Base-by-base conservation (phyloP, 768 basidiomycete genomes). In the Lepiota venenata region DNA sequence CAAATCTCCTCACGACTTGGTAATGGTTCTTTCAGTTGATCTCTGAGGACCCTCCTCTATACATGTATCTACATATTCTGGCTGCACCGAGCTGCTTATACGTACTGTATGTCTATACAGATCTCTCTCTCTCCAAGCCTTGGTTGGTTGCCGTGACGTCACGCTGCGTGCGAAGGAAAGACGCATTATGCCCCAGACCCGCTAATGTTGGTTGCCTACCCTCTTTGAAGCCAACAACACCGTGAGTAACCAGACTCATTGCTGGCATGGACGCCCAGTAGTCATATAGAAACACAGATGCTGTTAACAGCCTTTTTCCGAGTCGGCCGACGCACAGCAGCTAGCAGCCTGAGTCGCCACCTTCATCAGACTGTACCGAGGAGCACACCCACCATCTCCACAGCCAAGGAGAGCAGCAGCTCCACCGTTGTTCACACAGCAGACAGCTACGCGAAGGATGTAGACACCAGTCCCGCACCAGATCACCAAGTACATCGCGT, bases 361-460 rank as follows among this genome's bases (percentile, higher is more conserved):
- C 29, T 55, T 35, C 47, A 16, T 25, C 12, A 27, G 18, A 48
- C 53, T 12, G 21, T 41, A 20, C 27, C 46, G 18, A 29, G 16
- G 32, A 14, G 16, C 18, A 32, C 50, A 22, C 20, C 42, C 32
- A 20, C 12, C 50, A 15, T 27, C 50, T 39, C n/a, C 27, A 46
- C 44, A 29, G 29, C 44, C 36, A 27, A 20, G 25, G 45, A 16
- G 11, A 16, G 43, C 29, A 41, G 20, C 11, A n/a, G 11, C 36
- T 14, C 46, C 12, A 21, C 40, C 32, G 42, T n/a, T 16, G 46
- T 47, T 15, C 40, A 64, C 38, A 64, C 58, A 18, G 37, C 52
- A 2, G 63, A 64, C 44, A 59, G 55, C 29, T 64, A 64, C 25
- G 53, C 59, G 12, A 61, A 60, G 45, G 63, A 62, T 6, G 58